Conservation (phyloP, 2,329 filamentous ascomycete species). For the Pestalotiopsis sp. region DNA sequence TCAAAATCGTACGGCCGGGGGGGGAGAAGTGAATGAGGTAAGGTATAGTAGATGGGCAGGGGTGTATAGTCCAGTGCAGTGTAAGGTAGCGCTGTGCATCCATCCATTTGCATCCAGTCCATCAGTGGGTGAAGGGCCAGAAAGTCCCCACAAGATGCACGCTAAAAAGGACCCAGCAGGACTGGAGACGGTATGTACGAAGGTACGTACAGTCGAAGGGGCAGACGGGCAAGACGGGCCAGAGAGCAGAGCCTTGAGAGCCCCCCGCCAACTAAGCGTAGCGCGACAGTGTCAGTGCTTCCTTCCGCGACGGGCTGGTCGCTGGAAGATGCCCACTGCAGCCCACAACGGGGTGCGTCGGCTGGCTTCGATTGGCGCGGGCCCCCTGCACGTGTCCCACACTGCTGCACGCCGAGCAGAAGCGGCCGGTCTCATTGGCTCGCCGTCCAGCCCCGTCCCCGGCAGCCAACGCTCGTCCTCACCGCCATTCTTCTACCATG, state of each 20-base stretch:
- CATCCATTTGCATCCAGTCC: neutral
- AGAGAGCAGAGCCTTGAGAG: neutral
- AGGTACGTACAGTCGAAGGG: neutral
- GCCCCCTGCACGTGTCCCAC: conserved; percentile 6
- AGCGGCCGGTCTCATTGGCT: conserved; percentile 6
- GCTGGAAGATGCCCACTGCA: neutral
- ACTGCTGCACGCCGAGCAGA: conserved; percentile 4
- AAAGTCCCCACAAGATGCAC: neutral
- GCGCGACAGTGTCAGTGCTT: conserved; percentile 9
- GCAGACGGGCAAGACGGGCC: too few species aligned
- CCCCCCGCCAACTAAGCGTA: neutral
- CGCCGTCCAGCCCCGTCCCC: conserved; percentile 14
- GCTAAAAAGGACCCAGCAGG: neutral
- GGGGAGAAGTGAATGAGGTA: neutral
- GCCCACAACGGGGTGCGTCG: neutral
- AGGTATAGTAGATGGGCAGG: neutral
- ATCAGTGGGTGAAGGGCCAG: neutral
- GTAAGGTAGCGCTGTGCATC: neutral
- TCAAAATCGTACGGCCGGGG: neutral
- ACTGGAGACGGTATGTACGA: neutral
- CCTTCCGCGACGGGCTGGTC: neutral
- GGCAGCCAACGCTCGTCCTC: conserved; percentile 16
- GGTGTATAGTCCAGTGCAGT: neutral
- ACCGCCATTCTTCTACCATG: conserved; percentile 16
- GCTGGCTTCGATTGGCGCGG: conserved; percentile 2